Evolutionary conservation across 2,329 filamentous ascomycete genomes (phyloP), one percentile per base, ranked within the genome.

Genomic region (Camillea tinctor): DNA sequence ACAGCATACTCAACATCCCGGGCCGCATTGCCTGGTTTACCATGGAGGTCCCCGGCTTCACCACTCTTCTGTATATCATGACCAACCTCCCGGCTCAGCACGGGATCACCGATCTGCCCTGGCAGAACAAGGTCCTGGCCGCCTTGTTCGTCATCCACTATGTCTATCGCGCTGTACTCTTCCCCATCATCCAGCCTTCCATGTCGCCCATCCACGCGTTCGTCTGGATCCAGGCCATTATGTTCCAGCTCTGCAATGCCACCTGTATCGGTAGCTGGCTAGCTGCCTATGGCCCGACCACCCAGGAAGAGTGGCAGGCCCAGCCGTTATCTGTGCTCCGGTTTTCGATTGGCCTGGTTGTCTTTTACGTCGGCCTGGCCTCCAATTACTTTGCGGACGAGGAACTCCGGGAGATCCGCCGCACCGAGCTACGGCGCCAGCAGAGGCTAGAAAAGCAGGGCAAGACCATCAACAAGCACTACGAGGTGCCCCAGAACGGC

Each of bases 361-460:
- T 97, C 57, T 98, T 95, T 81, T 85, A 87, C 63, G 76, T 90
- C 60, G 92, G 91, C 0, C 85, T 97, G 60, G 77, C 87, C 17
- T 88, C 84, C 36, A 98, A 97, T 75, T 92, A 95, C 71, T 91
- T 88, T 74, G 91, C 97, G 72, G 95, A 99, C 74, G 92, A 95
- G 71, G 89, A 92, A 68, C 82, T 99, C 58, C 90, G 94, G 60
- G 89, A 95, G 73, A 93, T 99, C 66, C 84, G 95, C 7, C 83
- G 93, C 7, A 81, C 84, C 9, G 90, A 92, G 68, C 80, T 83
- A 56, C 76, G 82, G 30, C 80, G 85, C 30, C 86, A 88, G 74
- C 81, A 82, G 59, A 77, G 71, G 58, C 60, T 77, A 65, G 78
- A 23, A 65, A 74, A 70, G 63, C 60, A 75, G 69, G 68, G 68